These are phyloP conservation scores for Colletotrichum siamense DNA, from an alignment of 2,329 filamentous ascomycete genomes.

Conservation along the genomic window DNA sequence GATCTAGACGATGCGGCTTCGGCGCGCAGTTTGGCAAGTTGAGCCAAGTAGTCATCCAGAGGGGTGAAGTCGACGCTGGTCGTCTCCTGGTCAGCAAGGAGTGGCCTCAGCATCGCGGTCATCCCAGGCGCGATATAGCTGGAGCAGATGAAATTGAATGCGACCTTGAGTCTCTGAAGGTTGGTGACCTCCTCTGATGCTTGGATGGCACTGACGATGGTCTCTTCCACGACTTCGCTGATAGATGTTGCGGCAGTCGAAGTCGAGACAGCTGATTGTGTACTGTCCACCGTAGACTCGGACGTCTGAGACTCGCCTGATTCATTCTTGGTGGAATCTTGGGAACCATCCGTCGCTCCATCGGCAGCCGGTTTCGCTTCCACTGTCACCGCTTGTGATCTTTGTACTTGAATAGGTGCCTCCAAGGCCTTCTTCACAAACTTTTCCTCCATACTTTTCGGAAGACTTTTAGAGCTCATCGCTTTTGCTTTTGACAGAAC, in stretches of 20 bases:
- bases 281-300: slow-evolving; percentile 36
- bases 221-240: slow-evolving; percentile 34
- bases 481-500: slow-evolving; percentile 74
- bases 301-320: slow-evolving; percentile 49
- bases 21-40: slow-evolving; percentile 70
- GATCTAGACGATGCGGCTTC: slow-evolving; percentile 75
- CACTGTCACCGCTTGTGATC: slow-evolving; percentile 52
- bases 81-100: slow-evolving; percentile 40
- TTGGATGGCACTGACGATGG: slow-evolving; percentile 46
- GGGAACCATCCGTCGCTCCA: slow-evolving; percentile 26
- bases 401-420: slow-evolving; percentile 74
- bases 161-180: slow-evolving; percentile 69
- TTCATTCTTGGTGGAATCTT: slow-evolving; percentile 32
- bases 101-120: slow-evolving; percentile 44
- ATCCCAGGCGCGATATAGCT: slow-evolving; percentile 62
- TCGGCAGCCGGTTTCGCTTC: background rate
- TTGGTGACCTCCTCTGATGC: slow-evolving; percentile 54
- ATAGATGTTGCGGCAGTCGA: slow-evolving; percentile 54
- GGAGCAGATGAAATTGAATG: slow-evolving; percentile 68
- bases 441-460: slow-evolving; percentile 82
- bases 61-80: slow-evolving; percentile 68
- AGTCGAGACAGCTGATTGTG: slow-evolving; percentile 40
- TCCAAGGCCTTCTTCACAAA: slow-evolving; percentile 81
- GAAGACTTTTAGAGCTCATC: slow-evolving; percentile 71
- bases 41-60: slow-evolving; percentile 72